Evolutionary conservation across 306 rosid genomes (phyloP).

Genomic region (Astragalus glycyphyllos): DNA sequence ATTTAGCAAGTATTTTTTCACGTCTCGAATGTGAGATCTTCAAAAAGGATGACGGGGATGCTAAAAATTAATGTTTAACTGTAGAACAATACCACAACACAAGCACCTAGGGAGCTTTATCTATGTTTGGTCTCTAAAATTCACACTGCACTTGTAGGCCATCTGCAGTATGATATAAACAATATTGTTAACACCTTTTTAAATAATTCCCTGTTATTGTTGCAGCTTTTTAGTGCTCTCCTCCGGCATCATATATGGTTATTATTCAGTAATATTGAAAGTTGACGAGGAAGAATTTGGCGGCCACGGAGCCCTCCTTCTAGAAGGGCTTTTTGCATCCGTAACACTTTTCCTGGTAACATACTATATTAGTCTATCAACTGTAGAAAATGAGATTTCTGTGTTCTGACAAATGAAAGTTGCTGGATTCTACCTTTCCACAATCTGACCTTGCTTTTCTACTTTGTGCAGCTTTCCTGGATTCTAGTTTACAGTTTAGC

Average conservation of each 20-base stretch:
- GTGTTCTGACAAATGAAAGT: background rate
- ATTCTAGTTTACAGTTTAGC: slow-evolving; percentile 89
- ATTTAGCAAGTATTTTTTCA: background rate
- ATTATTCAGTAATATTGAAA: slow-evolving; percentile 83
- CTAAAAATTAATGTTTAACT: background rate
- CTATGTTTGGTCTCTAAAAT: background rate
- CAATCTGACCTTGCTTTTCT: slow-evolving; percentile 28
- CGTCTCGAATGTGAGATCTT: background rate
- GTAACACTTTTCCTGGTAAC: slow-evolving; percentile 92
- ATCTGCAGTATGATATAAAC: background rate
- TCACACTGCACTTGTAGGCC: slow-evolving; percentile 7
- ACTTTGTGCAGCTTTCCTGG: slow-evolving; percentile 85
- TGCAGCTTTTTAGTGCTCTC: slow-evolving; percentile 83
- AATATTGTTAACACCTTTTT: background rate
- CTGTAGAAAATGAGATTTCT: slow-evolving; percentile 25
- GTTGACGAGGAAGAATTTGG: slow-evolving; percentile 97
- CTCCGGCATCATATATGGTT: slow-evolving; percentile 75
- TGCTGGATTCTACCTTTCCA: background rate
- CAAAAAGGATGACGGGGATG: background rate
- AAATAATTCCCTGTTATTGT: background rate
- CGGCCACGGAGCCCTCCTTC: slow-evolving; percentile 98
- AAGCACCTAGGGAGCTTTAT: background rate
- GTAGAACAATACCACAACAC: background rate
- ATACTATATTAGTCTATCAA: background rate
- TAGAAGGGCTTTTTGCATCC: slow-evolving; percentile 97